These are phyloP conservation scores for Pseudopithomyces chartarum DNA, from an alignment of 2,329 filamentous ascomycete genomes.

Conservation along the genomic window DNA sequence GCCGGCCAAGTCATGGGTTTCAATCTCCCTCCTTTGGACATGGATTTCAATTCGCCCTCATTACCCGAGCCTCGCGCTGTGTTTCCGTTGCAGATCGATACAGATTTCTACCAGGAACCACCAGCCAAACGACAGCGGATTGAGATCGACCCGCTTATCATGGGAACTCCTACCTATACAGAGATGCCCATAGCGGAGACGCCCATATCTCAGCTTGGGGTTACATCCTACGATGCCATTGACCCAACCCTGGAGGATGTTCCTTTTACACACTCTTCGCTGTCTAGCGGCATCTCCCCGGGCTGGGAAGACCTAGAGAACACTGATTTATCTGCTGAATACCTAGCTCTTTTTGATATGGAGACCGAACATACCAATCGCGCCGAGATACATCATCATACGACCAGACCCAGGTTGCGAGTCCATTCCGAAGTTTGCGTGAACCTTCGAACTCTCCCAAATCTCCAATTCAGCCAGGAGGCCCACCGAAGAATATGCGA, in stretches of 20 bases:
- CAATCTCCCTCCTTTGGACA: not conserved
- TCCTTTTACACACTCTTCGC: not conserved
- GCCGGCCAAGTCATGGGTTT: not conserved
- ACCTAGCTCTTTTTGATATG: conserved; percentile 7
- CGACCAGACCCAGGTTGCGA: not conserved
- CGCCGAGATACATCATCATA: not conserved
- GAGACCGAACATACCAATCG: not conserved
- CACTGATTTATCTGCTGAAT: conserved; percentile 6
- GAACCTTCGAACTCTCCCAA: conserved; percentile 5
- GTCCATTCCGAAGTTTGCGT: conserved; percentile 8
- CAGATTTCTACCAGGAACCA: conserved; percentile 3
- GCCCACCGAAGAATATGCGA: conserved; percentile 14
- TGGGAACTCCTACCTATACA: not conserved
- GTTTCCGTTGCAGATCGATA: not conserved
- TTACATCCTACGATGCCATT: conserved; percentile 1
- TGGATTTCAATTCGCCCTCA: not conserved
- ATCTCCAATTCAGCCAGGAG: conserved; percentile 11
- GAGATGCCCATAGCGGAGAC: not conserved
- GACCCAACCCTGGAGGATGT: conserved; percentile 3
- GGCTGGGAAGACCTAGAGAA: not conserved
- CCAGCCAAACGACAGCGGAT: conserved; percentile 14
- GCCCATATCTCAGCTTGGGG: not conserved
- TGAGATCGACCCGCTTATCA: conserved; percentile 13
- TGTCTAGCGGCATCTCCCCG: not conserved
- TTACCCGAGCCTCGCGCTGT: not conserved